Base-by-base conservation (phyloP, 2,329 filamentous ascomycete genomes). In the Samsoniella hepiali region DNA sequence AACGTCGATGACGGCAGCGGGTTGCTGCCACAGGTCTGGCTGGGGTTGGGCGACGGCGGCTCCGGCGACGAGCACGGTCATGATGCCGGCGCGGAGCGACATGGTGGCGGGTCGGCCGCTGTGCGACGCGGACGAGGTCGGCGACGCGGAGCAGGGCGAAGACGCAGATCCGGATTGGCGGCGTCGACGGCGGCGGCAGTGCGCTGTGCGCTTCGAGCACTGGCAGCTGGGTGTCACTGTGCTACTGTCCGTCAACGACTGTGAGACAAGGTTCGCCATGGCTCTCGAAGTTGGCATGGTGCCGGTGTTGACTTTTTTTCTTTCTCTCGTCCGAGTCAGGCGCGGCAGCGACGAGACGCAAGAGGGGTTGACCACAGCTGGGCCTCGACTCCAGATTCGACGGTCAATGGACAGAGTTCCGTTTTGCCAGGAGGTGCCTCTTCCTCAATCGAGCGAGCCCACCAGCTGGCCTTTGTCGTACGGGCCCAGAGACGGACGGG, bases 241-340 rank as follows among this genome's bases (percentile, higher is more conserved):
- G 47, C 34, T 44, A 51, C 42, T 11, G 13, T 29, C 27, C 44
- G 60, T 38, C 13, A 44, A 44, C 44, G 45, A 44, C 32, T 57
- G 60, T 63, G 60, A 63, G 60, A 63, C 60, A 50, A 13, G 42
- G 44, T 47, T 63, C 51, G 42, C 53, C 60, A 63, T 63, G 53
- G 29, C 32, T 42, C 7, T 53, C 45, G 34, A 34, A 10, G 34
- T 5, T n/a, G 44, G 38, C 13, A 31, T 6, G 13, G 17, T 15
- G 22, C 17, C 29, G 31, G 50, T 13, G 47, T 8, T 17, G 15
- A 45, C n/a, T n/a, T 49, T 17, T 5, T 32, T 51, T 32, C 4
- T 34, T 22, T n/a, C 31, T 31, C 11, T 50, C 15, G 22, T 45
- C 29, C 11, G 7, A 13, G 11, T 40, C 7, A 15, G 15, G 38